Percentiles rank a stretch among this genome's conserved stretches.
These are phyloP conservation scores for Russula sp. DNA, from an alignment of 768 basidiomycete genomes.

Conservation along the genomic window DNA sequence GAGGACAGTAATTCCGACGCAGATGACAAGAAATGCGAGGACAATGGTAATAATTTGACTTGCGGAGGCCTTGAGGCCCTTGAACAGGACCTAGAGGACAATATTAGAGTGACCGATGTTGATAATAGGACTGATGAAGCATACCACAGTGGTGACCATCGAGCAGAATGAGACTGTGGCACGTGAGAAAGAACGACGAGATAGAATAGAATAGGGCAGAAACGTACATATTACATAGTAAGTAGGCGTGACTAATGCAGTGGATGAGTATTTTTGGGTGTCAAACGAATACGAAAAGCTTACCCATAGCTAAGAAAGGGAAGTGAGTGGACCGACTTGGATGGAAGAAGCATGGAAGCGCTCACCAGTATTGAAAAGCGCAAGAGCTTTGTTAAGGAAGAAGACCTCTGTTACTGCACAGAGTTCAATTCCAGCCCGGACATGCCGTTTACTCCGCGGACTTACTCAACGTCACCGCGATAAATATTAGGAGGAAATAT, in stretches of 20 bases:
- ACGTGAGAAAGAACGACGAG: slow-evolving; percentile 12
- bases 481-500: slow-evolving; percentile 83
- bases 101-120: not conserved
- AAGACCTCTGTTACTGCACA: slow-evolving; percentile 80
- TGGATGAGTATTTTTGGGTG: slow-evolving; percentile 32
- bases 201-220: not conserved
- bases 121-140: slow-evolving; percentile 33
- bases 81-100: slow-evolving; percentile 66
- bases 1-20: slow-evolving; percentile 88
- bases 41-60: slow-evolving; percentile 86
- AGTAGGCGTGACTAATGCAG: slow-evolving; percentile 67
- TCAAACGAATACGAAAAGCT: slow-evolving; percentile 32
- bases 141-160: slow-evolving; percentile 76
- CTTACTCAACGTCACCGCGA: slow-evolving; percentile 76
- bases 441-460: slow-evolving; percentile 17
- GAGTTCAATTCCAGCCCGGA: slow-evolving; percentile 2
- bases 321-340: slow-evolving; percentile 21
- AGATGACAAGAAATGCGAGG: slow-evolving; percentile 88
- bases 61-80: slow-evolving; percentile 78
- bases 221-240: slow-evolving; percentile 80
- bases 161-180: slow-evolving; percentile 74
- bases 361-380: slow-evolving; percentile 87
- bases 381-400: slow-evolving; percentile 93
- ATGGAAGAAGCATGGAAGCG: slow-evolving; percentile 9
- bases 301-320: slow-evolving; percentile 58